A percentile compares a stretch with the other conserved stretches of the same genome.
Conservation (phyloP, 352 stramenopile genomes). For the Globisporangium irregulare region DNA sequence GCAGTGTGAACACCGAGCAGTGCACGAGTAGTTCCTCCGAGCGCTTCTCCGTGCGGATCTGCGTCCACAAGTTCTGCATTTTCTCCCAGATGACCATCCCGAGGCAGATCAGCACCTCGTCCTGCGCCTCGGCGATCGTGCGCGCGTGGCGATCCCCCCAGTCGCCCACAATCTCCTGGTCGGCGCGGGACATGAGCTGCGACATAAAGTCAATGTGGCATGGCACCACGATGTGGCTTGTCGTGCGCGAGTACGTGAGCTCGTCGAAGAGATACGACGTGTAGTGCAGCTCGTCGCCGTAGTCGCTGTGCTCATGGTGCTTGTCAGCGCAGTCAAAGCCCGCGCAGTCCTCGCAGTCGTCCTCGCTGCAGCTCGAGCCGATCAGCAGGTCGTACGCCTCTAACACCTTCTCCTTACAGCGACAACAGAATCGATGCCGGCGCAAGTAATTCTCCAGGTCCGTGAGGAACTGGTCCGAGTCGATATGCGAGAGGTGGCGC, state of each 20-base stretch:
- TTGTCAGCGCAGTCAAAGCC: slow-evolving; percentile 76
- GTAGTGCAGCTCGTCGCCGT: slow-evolving; percentile 81
- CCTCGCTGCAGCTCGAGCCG: slow-evolving; percentile 79
- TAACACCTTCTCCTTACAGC: slow-evolving; percentile 87
- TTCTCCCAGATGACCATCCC: slow-evolving; percentile 90
- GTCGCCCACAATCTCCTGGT: slow-evolving; percentile 80
- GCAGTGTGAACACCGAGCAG: slow-evolving; percentile 70
- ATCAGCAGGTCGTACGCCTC: slow-evolving; percentile 87
- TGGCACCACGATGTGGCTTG: slow-evolving; percentile 79
- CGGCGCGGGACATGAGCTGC: slow-evolving; percentile 78
- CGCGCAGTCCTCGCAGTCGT: slow-evolving; percentile 84
- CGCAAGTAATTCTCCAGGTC: slow-evolving; percentile 83
- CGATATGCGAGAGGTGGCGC: slow-evolving; percentile 78
- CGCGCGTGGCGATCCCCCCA: slow-evolving; percentile 81
- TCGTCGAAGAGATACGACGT: slow-evolving; percentile 87
- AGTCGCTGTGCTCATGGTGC: slow-evolving; percentile 67
- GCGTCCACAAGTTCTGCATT: slow-evolving; percentile 80
- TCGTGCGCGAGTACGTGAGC: slow-evolving; percentile 76
- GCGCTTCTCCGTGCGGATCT: slow-evolving; percentile 69
- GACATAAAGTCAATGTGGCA: slow-evolving; percentile 86
- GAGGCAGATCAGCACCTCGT: slow-evolving; percentile 84
- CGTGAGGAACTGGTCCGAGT: slow-evolving; percentile 85
- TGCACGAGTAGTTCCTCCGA: slow-evolving; percentile 78
- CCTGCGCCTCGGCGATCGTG: slow-evolving; percentile 81
- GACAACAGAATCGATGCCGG: slow-evolving; percentile 84